Evolutionary conservation across 257 asterid genomes (phyloP), one percentile per base, ranked within the genome.

Genomic region (Solanum pimpinellifolium): DNA sequence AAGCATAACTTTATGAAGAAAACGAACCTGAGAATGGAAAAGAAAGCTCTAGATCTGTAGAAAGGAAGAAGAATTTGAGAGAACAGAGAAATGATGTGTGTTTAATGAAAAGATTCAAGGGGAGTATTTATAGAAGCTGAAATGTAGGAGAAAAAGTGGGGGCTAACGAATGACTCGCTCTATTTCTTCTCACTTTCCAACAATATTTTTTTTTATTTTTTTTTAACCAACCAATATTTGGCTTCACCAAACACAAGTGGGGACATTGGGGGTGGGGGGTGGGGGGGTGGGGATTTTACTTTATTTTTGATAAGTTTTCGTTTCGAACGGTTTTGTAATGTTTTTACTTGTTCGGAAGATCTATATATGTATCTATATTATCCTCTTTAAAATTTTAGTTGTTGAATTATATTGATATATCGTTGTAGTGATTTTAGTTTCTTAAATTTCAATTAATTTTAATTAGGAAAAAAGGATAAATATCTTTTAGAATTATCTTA

Each of bases 71-170:
- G 73, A 5, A 66, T 49, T 27, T 78, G 84, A 46, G 84, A 25
- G 65, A 27, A 39, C 0, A 41, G 65, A 44, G 68, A 25, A 5
- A 41, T n/a, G 0, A 16, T n/a, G 52, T n/a, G 59, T 7, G 39
- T 33, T 20, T 21, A 16, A 47, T 49, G 69, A 14, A 29, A 13
- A 13, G 49, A 31, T 20, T 16, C 10, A 4, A 18, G 46, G 69
- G 85, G 85, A 81, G 85, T 81, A 49, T 81, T 9, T 81, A 81
- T 81, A 81, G 69, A 81, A 29, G 69, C 69, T 29, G 46, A 81
- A 49, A 27, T 47, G 69, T 49, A 80, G 85, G 85, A 80, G 68
- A 18, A 49, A 47, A 31, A 81, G 20, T 11, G 44, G 69, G 46
- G 69, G 3, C 2, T 20, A 18, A 12, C 85, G 4, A 49, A 49